Evolutionary conservation across 345 rosid genomes (phyloP), one percentile per base, ranked within the genome.

Genomic region (Citrus hindsii): DNA sequence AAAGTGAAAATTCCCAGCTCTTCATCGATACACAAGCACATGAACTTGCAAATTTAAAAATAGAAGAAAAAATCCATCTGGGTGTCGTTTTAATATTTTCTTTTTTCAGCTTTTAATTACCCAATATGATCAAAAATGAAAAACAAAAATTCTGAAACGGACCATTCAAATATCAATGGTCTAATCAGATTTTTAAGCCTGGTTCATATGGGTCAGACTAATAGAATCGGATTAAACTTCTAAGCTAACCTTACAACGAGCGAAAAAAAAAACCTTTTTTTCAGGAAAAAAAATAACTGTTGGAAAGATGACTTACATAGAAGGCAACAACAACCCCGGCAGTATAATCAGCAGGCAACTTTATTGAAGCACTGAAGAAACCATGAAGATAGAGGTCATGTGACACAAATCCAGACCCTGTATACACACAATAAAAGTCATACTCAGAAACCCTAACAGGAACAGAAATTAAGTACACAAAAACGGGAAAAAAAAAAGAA

Each of bases 291-390:
- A 21, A 55, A 76, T 0, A 78, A 55, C 32, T 75, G 6, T 40
- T 32, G 35, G 33, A 33, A 1, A 42, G 37, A 75, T 59, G 38
- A 86, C 98, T 90, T 81, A 96, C 99, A 84, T 96, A 96, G 82
- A 96, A 96, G 28, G 99, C 99, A 77, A 96, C 95, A 82, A 96
- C 98, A 79, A 96, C 97, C 33, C 99, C 99, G 75, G 98, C 99
- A 62, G 98, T 92, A 78, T 96, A 96, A 88, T 96, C 99, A 48
- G 95, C 84, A 84, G 99, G 99, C 83, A 96, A 78, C 86, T 92
- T 96, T 37, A 96, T 90, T 48, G 95, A 90, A 76, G 98, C 94
- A 82, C 98, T 92, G 90, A 96, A 96, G 83, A 89, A 91, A 1
- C 99, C 99, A 86, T 94, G 97, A 60, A 91, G 86, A 85, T 94